phyloP scores from a whole-genome alignment of 225 moss, liverwort and hornwort genomes.

The Polytrichum commune region DNA sequence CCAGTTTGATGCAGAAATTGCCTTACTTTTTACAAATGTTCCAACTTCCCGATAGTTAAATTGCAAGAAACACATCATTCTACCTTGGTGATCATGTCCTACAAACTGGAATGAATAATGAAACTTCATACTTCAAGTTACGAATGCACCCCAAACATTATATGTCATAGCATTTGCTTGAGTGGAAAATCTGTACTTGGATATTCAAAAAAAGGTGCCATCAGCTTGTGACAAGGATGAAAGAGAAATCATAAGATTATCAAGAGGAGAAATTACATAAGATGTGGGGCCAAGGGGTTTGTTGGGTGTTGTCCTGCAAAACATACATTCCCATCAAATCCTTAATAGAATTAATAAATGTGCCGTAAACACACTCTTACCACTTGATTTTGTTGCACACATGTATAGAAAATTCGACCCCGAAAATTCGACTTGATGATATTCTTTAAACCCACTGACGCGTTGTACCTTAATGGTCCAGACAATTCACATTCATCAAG shows the following conservation, averaged over 20 bases:
- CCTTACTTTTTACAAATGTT: neutral
- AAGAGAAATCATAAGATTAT: no score
- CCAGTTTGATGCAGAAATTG: neutral
- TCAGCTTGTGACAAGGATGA: no score
- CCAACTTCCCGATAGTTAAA: neutral
- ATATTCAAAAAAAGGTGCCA: no score
- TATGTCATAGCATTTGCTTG: no score
- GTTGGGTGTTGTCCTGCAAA: slow-evolving; percentile 34
- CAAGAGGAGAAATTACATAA: slow-evolving; percentile 35
- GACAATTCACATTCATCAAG: neutral
- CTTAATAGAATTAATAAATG: neutral
- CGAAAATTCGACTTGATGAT: neutral
- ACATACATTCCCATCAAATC: neutral
- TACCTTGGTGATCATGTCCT: neutral
- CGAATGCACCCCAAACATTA: neutral
- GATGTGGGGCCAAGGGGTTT: slow-evolving; percentile 56
- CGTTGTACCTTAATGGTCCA: neutral
- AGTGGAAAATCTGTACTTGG: no score
- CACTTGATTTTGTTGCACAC: neutral
- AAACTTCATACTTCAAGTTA: neutral
- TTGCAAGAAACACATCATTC: neutral
- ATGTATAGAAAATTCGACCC: neutral
- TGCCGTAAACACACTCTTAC: neutral
- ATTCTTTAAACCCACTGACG: no score
- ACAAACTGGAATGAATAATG: neutral